Base-by-base conservation (phyloP, 495 filamentous ascomycete genomes). In the Annulohypoxylon stygium region DNA sequence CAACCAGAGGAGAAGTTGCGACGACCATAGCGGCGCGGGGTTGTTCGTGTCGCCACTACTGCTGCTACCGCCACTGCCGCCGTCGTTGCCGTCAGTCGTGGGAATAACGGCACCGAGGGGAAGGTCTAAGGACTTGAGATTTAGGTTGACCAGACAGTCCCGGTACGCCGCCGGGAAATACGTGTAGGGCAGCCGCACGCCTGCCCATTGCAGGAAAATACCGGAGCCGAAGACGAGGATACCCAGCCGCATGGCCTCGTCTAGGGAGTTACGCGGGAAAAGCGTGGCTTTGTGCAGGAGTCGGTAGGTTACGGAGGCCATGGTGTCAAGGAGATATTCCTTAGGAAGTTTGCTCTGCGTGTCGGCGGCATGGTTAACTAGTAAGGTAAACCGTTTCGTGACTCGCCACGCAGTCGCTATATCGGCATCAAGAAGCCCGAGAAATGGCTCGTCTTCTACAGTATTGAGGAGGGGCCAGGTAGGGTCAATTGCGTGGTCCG, bases 221-320 rank as follows among this genome's bases (percentile, higher is more conserved):
- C 69, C 71, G 18, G 73, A 79, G 7, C 70, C 78, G 69, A 82
- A 84, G 16, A 76, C 78, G 0, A 86, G 66, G 1, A 86, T 64
- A 16, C 80, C 83, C 3, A 84, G 67, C 9, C 83, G 82, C 34
- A 86, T 67, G 0, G 71, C 76, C 60, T 85, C 83, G 34, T 81
- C 67, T 10, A 65, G 54, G 0, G 79, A 79, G 54, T 74, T 63
- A 4, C 34, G 33, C 18, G 9, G 72, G 66, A 65, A 81, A 75
- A 34, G 10, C n/a, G 54, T 39, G 12, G 48, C 20, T 70, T 80
- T 79, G 54, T 77, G 45, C 16, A 85, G 69, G 0, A 86, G 78
- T 9, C 79, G 82, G 70, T 86, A 86, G 68, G 79, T 80, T 51
- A 83, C 78, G 0, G 83, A 81, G 0, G 69, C 75, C 80, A 85